These are phyloP conservation scores for Musa troglodytarum DNA, from an alignment of 176 grass and related monocot genomes.

Conservation along the genomic window DNA sequence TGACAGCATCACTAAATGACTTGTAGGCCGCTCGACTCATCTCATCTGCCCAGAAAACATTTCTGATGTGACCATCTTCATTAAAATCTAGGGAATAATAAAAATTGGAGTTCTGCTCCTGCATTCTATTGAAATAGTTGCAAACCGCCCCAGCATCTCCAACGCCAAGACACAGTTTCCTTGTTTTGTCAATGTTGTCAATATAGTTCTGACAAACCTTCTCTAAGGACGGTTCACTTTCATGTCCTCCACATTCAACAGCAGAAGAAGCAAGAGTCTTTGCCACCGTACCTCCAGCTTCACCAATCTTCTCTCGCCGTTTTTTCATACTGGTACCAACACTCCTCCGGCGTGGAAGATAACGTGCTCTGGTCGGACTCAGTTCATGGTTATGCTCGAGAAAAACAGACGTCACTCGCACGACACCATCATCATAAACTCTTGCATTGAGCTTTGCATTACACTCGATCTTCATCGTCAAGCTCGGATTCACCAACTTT, in stretches of 20 bases:
- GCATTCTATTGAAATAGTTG: conserved; percentile 12
- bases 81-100: conserved; percentile 2
- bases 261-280: conserved; percentile 3
- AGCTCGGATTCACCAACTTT: conserved; percentile 6
- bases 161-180: not conserved
- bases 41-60: conserved; percentile 16
- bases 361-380: conserved; percentile 7
- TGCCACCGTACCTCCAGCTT: not conserved
- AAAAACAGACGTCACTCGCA: conserved; percentile 5
- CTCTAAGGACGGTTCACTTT: conserved; percentile 4
- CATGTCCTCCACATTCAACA: conserved; percentile 3
- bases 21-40: conserved; percentile 4
- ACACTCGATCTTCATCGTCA: conserved; percentile 10
- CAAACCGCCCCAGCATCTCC: conserved; percentile 10
- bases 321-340: not conserved
- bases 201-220: not conserved
- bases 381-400: conserved; percentile 9
- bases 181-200: not conserved
- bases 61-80: conserved; percentile 4
- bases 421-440: conserved; percentile 11
- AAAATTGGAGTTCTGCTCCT: conserved; percentile 2
- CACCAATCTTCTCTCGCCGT: not conserved
- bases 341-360: conserved; percentile 11
- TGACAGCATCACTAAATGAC: conserved; percentile 4
- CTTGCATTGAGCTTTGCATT: conserved; percentile 11